Percentiles rank a stretch among this genome's conserved stretches.
These are phyloP conservation scores for Pterocarpus santalinus DNA, from an alignment of 306 rosid genomes.

Conservation along the genomic window DNA sequence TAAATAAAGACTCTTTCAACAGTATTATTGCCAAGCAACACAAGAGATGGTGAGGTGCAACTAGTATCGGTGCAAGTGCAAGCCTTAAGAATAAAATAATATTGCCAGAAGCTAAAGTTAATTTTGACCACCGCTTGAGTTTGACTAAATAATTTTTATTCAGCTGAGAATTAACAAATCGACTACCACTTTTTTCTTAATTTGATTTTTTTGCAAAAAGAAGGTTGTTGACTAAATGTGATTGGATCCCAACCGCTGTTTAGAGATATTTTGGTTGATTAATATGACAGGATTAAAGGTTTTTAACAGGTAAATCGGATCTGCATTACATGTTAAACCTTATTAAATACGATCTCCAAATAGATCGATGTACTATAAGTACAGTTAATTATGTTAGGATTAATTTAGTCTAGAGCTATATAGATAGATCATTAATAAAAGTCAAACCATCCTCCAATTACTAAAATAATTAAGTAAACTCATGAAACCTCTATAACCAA, in stretches of 20 bases:
- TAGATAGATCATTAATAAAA: conserved; percentile 21
- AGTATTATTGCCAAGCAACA: neutral
- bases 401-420: conserved; percentile 2
- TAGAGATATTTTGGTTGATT: conserved; percentile 27
- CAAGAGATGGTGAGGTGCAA: neutral
- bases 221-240: conserved; percentile 37
- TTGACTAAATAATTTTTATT: neutral
- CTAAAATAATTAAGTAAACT: conserved; percentile 29
- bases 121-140: neutral
- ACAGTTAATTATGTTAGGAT: no score
- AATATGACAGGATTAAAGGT: conserved; percentile 17
- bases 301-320: conserved; percentile 11
- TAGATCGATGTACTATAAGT: neutral
- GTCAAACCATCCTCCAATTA: conserved; percentile 45
- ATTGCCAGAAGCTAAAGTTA: neutral
- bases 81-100: neutral
- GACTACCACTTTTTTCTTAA: neutral
- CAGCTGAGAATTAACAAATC: neutral
- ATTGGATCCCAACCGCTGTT: conserved; percentile 19
- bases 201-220: neutral
- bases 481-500: conserved; percentile 13
- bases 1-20: no score
- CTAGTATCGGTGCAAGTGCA: neutral
- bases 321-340: conserved; percentile 33
- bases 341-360: conserved; percentile 20